These are phyloP conservation scores for Epichloe baconii DNA, from an alignment of 2,329 filamentous ascomycete genomes.

Conservation along the genomic window DNA sequence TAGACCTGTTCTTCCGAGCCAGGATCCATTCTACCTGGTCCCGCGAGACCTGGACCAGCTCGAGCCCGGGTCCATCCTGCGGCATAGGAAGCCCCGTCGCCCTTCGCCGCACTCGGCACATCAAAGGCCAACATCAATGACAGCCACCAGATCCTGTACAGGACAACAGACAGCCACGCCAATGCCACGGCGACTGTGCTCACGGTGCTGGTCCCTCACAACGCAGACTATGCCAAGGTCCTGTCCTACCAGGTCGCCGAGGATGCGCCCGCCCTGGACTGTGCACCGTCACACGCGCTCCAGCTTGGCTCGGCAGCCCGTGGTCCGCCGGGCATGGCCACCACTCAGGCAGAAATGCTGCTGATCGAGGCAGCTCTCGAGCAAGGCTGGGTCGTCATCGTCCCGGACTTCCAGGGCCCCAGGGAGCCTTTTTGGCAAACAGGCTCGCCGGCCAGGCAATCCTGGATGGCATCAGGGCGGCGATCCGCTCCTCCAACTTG, in stretches of 20 bases:
- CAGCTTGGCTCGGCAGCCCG: conserved; percentile 6
- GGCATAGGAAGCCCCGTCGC: conserved; percentile 10
- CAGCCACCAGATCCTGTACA: conserved; percentile 24
- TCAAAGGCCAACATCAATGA: conserved; percentile 7
- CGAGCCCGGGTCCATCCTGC: conserved; percentile 12
- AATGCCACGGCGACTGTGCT: conserved; percentile 24
- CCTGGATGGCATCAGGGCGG: conserved; percentile 30
- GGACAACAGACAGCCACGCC: conserved; percentile 23
- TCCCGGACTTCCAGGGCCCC: conserved; percentile 34
- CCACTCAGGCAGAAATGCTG: conserved; percentile 11
- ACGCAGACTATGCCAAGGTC: conserved; percentile 16
- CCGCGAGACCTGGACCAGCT: conserved; percentile 8
- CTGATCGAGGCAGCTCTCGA: conserved; percentile 18
- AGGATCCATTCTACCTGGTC: background rate
- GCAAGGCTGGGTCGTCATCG: conserved; percentile 32
- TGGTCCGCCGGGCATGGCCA: conserved; percentile 20
- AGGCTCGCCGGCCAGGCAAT: conserved; percentile 27
- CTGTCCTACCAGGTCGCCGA: conserved; percentile 31
- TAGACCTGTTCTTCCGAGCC: background rate
- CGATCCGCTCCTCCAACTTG: conserved; percentile 14
- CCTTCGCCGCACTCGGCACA: conserved; percentile 10
- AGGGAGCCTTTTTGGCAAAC: conserved; percentile 29
- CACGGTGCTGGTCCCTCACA: conserved; percentile 24
- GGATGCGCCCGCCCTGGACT: conserved; percentile 25
- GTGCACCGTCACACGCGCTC: conserved; percentile 15